Evolutionary conservation across 2,329 filamentous ascomycete genomes (phyloP), one percentile per base, ranked within the genome.

Genomic region (Botrytis fragariae): DNA sequence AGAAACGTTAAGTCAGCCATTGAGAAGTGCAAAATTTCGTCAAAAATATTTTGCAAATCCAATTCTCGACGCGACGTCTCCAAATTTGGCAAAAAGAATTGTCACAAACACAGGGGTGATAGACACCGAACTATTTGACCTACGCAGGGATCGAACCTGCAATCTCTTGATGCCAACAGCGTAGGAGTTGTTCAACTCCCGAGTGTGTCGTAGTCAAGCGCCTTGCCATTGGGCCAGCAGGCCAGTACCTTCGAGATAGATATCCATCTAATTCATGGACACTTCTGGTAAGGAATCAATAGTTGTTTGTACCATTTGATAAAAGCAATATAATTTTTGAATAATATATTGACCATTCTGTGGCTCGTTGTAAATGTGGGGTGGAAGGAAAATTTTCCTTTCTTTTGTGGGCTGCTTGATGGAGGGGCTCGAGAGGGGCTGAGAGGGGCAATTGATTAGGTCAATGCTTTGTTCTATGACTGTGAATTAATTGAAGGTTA

Each of bases 101-200:
- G 5, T 7, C 10, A 14, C n/a, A n/a, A 14, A 18, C 5, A 20
- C 6, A 44, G 7, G 18, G 7, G 20, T 44, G 7, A 7, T 0
- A 20, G 8, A 0, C 42, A 2, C 18, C 18, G 1, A 44, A 2
- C 5, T 20, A 20, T 44, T 45, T 77, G 77, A 78, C 77, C 77
- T 75, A 77, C 75, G 77, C 76, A 79, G 77, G 77, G 75, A 72
- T 84, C 82, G 83, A 84, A 84, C 83, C 83, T 83, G 81, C 82
- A 84, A 83, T 84, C 83, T 84, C 81, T 83, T 84, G 83, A 84
- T 84, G 0, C 2, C 25, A n/a, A 16, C 12, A 29, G 12, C 12
- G 2, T 7, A 54, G 25, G 5, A 16, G 5, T 16, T 16, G 0
- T 6, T 29, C 10, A 54, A 29, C 25, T 6, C 12, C 5, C 16